Conservation (phyloP, 2,329 filamentous ascomycete species). For the Leptosphaerulina australis region DNA sequence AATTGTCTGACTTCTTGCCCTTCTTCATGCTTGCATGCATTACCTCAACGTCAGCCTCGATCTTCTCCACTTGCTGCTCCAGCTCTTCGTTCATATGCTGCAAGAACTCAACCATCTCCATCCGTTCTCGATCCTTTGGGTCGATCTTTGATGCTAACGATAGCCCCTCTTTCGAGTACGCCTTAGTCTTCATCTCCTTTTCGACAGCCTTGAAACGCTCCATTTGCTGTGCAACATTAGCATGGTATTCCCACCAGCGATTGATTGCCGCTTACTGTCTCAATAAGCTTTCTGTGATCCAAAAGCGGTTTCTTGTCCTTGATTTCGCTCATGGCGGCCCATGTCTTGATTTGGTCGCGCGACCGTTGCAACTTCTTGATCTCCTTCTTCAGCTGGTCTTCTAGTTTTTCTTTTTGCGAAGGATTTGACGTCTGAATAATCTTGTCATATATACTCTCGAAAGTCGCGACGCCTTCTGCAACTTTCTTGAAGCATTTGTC, state of each 20-base stretch:
- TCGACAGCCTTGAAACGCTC: slow-evolving; percentile 99
- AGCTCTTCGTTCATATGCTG: slow-evolving; percentile 87
- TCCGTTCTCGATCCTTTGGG: slow-evolving; percentile 95
- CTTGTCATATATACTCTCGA: slow-evolving; percentile 97
- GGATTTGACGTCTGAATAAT: slow-evolving; percentile 90
- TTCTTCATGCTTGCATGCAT: slow-evolving; percentile 93
- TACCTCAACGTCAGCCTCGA: slow-evolving; percentile 87
- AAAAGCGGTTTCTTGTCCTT: slow-evolving; percentile 97
- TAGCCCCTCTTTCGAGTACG: slow-evolving; percentile 96
- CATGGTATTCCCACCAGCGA: slow-evolving; percentile 19
- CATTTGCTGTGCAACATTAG: slow-evolving; percentile 77
- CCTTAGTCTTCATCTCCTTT: slow-evolving; percentile 99
- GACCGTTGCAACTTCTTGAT: slow-evolving; percentile 99
- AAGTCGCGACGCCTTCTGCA: slow-evolving; percentile 86
- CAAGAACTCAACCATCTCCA: slow-evolving; percentile 86
- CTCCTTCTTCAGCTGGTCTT: slow-evolving; percentile 97
- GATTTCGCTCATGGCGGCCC: slow-evolving; percentile 97
- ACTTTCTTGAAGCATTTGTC: slow-evolving; percentile 99
- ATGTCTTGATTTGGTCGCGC: slow-evolving; percentile 99
- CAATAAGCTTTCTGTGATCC: slow-evolving; percentile 93
- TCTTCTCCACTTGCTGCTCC: slow-evolving; percentile 87
- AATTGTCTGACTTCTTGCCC: slow-evolving; percentile 79
- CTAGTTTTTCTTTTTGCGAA: slow-evolving; percentile 96
- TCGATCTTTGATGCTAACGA: slow-evolving; percentile 91
- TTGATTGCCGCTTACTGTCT: slow-evolving; percentile 71